Conservation (phyloP, 345 rosid genomes). For the Crucihimalaya himalaica region DNA sequence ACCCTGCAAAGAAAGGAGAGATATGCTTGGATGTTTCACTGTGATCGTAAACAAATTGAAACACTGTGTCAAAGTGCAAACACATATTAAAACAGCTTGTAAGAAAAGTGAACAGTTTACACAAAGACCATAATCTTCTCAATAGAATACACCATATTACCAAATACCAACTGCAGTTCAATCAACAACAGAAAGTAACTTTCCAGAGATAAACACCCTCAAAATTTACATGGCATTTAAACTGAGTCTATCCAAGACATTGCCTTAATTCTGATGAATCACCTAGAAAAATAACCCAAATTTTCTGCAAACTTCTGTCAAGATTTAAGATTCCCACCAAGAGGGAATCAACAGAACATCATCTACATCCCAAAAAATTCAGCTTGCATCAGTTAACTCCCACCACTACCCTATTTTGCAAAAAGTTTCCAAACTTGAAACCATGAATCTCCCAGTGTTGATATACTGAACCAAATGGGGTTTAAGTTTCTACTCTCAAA, state of each 20-base stretch:
- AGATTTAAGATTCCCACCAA: not conserved
- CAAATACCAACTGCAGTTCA: not conserved
- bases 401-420: not conserved
- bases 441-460: not conserved
- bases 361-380: not conserved
- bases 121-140: not conserved
- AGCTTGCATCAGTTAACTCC: not conserved
- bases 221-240: not conserved
- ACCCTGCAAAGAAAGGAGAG: conserved; percentile 51
- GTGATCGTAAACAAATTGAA: conserved; percentile 7
- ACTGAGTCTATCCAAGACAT: not conserved
- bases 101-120: not conserved
- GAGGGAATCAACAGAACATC: not conserved
- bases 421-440: conserved; percentile 7
- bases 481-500: not conserved
- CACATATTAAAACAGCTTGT: not conserved
- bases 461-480: not conserved
- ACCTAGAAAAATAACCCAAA: conserved; percentile 1
- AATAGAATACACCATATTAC: not conserved
- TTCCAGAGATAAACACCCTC: not conserved
- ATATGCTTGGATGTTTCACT: conserved; percentile 8
- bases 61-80: not conserved
- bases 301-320: not conserved
- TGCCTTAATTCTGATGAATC: not conserved
- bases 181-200: not conserved